These are phyloP conservation scores for Byssothecium circinans DNA, from an alignment of 2,329 filamentous ascomycete genomes.

Conservation along the genomic window DNA sequence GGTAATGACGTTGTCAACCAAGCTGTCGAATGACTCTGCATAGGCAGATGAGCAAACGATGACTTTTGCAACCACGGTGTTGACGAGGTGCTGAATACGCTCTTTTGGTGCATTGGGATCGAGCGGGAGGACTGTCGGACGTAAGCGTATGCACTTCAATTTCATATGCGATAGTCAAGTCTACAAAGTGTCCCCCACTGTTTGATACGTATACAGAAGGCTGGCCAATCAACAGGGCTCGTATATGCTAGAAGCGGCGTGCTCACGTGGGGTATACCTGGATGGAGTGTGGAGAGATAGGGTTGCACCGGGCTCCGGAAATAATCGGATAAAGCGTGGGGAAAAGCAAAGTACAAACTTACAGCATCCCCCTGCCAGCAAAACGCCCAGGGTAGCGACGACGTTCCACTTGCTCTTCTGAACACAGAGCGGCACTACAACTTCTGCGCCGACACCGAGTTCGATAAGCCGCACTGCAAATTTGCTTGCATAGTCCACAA, in stretches of 20 bases:
- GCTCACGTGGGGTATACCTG: not conserved
- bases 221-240: no score
- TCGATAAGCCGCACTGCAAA: conserved; percentile 21
- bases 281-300: not conserved
- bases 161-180: no score
- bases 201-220: no score
- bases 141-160: conserved; percentile 4
- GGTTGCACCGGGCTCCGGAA: not conserved
- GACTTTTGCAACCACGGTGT: conserved; percentile 14
- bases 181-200: no score
- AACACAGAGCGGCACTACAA: conserved; percentile 33
- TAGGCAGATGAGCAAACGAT: conserved; percentile 17
- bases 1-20: conserved; percentile 11
- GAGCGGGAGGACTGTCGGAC: conserved; percentile 17
- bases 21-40: conserved; percentile 1
- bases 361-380: conserved; percentile 37
- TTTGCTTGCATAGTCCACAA: conserved; percentile 14
- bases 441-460: conserved; percentile 24
- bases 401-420: conserved; percentile 38
- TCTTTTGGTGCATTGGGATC: conserved; percentile 23
- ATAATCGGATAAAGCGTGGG: not conserved
- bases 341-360: conserved; percentile 12
- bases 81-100: conserved; percentile 19
- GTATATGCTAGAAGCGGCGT: not conserved
- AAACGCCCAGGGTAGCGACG: conserved; percentile 34